Base-by-base conservation (phyloP, 2,329 filamentous ascomycete genomes). In the Ophiostoma himal-ulmi region DNA sequence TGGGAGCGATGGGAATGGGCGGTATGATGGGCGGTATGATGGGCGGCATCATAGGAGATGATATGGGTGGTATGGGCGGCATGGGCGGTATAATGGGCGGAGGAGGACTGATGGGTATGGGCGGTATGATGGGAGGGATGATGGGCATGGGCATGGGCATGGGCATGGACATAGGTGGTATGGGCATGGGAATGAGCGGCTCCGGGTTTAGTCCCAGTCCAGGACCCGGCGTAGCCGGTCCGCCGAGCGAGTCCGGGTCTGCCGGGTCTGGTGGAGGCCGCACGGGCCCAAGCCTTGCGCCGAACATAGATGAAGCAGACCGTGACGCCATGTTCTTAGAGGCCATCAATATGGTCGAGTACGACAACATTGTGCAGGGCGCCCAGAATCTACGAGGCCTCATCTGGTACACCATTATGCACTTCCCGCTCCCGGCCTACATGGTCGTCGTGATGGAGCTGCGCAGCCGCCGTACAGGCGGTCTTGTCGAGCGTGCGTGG, bases 361-460 rank as follows among this genome's bases (percentile, higher is more conserved):
- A 85, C 72, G 86, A 88, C 76, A 86, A 85, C 71, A 75, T 84
- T 48, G 82, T 88, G 30, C 84, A 87, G 72, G 80, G 80, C 0
- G 81, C 83, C 6, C 82, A 85, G 20, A 81, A 78, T 67, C 78
- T 88, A 3, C 81, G 81, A 20, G 81, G 83, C 1, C 88, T 85
- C 74, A 80, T 80, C 68, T 89, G 86, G 86, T 88, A 86, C 75
- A 86, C 84, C 0, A 81, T 83, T 73, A 83, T 87, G 74, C 82
- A 88, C 76, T 86, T 88, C 70, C 86, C 86, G 10, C 83, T 89
- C 72, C 86, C 85, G 1, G 86, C 85, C 1, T 88, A 88, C 77
- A 85, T 88, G 76, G 87, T 86, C 74, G 79, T 88, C 30, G 81
- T 87, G 14, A 83, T 83, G 67, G 85, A 88, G 75, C 79, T 89